A percentile compares a stretch with the other conserved stretches of the same genome.
Evolutionary conservation across 805 yeast genomes (phyloP).

Genomic region (Sugiyamaella marilandica): DNA sequence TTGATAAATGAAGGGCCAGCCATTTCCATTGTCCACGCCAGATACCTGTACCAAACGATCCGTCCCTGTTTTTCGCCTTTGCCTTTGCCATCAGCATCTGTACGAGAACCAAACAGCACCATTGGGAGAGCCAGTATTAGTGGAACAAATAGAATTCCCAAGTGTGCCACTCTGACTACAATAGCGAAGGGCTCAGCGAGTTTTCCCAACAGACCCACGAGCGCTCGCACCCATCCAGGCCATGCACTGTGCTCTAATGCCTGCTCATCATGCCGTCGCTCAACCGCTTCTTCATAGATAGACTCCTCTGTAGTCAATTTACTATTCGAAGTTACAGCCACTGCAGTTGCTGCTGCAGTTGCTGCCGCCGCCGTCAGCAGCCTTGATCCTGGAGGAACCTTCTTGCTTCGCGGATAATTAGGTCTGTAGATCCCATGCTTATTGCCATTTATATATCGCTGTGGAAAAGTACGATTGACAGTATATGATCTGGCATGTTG

Average conservation of each 20-base stretch:
- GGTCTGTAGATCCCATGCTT: not conserved
- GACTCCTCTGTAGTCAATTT: not conserved
- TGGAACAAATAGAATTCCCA: conserved; percentile 65
- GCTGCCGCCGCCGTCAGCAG: not conserved
- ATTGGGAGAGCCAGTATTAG: conserved; percentile 63
- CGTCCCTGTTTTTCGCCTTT: conserved; percentile 53
- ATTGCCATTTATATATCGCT: no score
- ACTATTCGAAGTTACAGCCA: not conserved
- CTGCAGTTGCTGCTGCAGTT: not conserved
- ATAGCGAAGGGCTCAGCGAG: conserved; percentile 68
- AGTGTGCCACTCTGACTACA: conserved; percentile 60
- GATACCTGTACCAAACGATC: conserved; percentile 60
- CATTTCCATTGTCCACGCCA: conserved; percentile 63
- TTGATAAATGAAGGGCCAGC: conserved; percentile 83
- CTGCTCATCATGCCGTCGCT: not conserved
- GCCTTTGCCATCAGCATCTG: conserved; percentile 9
- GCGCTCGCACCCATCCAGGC: conserved; percentile 8
- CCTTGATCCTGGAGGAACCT: not conserved
- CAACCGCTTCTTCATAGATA: conserved; percentile 2
- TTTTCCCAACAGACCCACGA: conserved; percentile 25
- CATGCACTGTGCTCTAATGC: conserved; percentile 1
- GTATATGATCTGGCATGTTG: no score
- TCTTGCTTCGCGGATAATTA: not conserved
- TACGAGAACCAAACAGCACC: conserved; percentile 42
- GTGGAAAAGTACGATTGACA: no score